These are phyloP conservation scores for Pichia manshurica DNA, from an alignment of 805 yeast genomes.

Conservation along the genomic window DNA sequence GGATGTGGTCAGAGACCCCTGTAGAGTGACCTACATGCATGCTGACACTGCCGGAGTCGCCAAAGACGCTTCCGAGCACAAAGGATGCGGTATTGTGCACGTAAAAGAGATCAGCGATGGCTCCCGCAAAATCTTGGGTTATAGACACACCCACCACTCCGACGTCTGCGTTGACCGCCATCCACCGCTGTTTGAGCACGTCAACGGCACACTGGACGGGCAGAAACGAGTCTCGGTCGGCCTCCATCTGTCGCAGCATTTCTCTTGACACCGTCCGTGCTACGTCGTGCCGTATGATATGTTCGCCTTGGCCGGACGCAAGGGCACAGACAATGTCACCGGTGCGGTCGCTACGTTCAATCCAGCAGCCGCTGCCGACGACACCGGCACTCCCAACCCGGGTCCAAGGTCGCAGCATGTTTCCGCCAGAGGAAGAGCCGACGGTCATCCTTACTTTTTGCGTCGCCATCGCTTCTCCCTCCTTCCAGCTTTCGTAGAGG, in stretches of 20 bases:
- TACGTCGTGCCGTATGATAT: background rate
- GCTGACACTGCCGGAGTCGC: background rate
- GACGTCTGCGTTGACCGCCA: background rate
- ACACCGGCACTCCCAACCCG: conserved; percentile 6
- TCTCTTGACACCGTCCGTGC: background rate
- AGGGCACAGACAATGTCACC: background rate
- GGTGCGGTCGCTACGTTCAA: background rate
- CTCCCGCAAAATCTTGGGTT: background rate
- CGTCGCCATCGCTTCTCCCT: background rate
- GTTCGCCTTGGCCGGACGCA: conserved; percentile 7
- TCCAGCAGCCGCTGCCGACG: conserved; percentile 6
- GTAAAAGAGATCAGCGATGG: background rate
- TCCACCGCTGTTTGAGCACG: background rate
- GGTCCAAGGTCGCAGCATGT: background rate
- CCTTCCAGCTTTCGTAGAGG: background rate
- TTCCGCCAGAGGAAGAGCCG: conserved; percentile 6
- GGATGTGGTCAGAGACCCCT: background rate
- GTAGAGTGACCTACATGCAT: background rate
- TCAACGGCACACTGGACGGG: background rate
- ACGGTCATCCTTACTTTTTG: background rate
- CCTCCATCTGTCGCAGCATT: background rate
- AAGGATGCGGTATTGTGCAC: conserved; percentile 1
- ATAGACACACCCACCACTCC: background rate
- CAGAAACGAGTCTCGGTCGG: background rate
- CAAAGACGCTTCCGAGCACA: conserved; percentile 1